These are phyloP conservation scores for Clavispora fructus DNA, from an alignment of 805 yeast species.

Conservation along the genomic window DNA sequence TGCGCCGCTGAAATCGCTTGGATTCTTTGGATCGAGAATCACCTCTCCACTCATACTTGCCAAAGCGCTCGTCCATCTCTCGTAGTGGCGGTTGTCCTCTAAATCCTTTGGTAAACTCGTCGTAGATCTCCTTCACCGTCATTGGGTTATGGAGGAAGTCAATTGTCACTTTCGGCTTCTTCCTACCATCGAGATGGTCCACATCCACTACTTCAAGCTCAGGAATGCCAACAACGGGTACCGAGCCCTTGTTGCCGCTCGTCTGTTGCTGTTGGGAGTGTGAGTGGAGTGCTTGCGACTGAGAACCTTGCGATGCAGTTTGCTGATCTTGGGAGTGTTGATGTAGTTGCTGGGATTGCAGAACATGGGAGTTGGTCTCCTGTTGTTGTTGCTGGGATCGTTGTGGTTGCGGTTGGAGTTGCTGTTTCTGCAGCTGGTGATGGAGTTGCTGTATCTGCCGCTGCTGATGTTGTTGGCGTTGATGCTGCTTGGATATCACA, in stretches of 20 bases:
- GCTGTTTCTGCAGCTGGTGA: slow-evolving; percentile 1
- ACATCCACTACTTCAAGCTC: slow-evolving; percentile 14
- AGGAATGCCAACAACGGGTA: slow-evolving; percentile 12
- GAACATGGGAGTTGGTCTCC: background rate
- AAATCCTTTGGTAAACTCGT: slow-evolving; percentile 40
- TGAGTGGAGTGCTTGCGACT: background rate
- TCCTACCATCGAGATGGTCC: slow-evolving; percentile 16
- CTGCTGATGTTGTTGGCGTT: slow-evolving; percentile 1
- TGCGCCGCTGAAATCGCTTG: slow-evolving; percentile 39
- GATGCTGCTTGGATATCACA: background rate
- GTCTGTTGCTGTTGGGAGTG: slow-evolving; percentile 1
- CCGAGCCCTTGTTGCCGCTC: background rate
- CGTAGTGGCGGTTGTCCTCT: slow-evolving; percentile 39
- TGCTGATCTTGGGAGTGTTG: background rate
- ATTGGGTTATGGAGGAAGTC: slow-evolving; percentile 41
- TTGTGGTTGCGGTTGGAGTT: slow-evolving; percentile 1
- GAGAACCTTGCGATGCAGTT: background rate
- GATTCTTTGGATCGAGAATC: slow-evolving; percentile 41
- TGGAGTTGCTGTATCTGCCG: slow-evolving; percentile 2
- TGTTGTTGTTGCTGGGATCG: background rate
- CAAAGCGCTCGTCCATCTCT: slow-evolving; percentile 39
- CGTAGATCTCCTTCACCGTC: slow-evolving; percentile 41
- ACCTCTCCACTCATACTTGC: slow-evolving; percentile 43
- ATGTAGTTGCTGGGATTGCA: background rate
- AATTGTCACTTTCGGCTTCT: slow-evolving; percentile 33